A percentile compares a stretch with the other conserved stretches of the same genome.
phyloP scores from a whole-genome alignment of 192 early-diverging fungal species.

The Mortierella alpina region DNA sequence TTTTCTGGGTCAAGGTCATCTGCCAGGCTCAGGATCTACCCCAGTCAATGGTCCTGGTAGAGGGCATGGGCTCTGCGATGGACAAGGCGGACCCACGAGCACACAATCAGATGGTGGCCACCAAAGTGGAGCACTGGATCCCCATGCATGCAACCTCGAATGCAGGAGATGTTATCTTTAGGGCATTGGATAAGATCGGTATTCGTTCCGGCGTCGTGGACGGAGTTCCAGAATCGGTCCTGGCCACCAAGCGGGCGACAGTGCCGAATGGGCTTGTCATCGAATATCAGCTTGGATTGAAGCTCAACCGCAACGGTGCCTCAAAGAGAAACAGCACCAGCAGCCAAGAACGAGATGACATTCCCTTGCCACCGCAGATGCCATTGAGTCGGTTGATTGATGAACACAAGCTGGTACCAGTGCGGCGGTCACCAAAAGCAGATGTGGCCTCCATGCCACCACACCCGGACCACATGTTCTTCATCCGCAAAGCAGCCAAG shows the following conservation, averaged over 20 bases:
- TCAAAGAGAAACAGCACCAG: conserved; percentile 6
- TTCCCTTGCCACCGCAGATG: conserved; percentile 24
- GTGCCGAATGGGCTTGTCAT: conserved; percentile 44
- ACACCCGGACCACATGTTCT: conserved; percentile 39
- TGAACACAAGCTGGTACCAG: conserved; percentile 27
- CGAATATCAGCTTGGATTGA: conserved; percentile 36
- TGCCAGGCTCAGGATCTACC: conserved; percentile 52
- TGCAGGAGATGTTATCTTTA: conserved; percentile 61
- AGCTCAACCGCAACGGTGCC: conserved; percentile 6
- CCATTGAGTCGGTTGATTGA: conserved; percentile 34
- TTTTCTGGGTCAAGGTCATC: conserved; percentile 52
- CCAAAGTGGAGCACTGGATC: conserved; percentile 54
- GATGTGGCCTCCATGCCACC: conserved; percentile 52
- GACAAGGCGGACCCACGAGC: conserved; percentile 35
- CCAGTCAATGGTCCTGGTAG: conserved; percentile 40
- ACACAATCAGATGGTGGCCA: conserved; percentile 34
- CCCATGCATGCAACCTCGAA: conserved; percentile 57
- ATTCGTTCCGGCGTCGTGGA: conserved; percentile 59
- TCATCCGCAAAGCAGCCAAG: conserved; percentile 47
- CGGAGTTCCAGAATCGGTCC: conserved; percentile 48
- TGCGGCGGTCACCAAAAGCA: conserved; percentile 44
- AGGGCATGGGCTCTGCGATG: conserved; percentile 37
- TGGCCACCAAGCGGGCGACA: conserved; percentile 31
- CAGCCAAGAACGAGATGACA: conserved; percentile 24
- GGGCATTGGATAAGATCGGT: conserved; percentile 63